These are phyloP conservation scores for Claviceps cyperi DNA, from an alignment of 2,329 filamentous ascomycete genomes.

Conservation along the genomic window DNA sequence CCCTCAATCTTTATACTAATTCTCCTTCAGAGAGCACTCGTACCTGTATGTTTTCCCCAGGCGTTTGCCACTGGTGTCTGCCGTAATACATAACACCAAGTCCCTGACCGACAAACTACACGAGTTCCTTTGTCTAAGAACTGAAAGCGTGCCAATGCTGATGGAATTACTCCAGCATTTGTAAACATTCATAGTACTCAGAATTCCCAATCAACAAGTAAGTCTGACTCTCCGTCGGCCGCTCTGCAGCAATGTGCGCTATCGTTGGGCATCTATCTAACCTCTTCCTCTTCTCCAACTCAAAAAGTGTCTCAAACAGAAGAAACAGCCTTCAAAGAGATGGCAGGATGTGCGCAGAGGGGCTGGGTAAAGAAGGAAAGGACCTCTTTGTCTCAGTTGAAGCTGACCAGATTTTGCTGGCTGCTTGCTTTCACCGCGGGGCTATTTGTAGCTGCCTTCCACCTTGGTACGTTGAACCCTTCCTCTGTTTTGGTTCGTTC, in stretches of 20 bases:
- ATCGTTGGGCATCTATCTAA: not conserved
- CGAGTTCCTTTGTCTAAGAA: not conserved
- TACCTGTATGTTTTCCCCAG: not conserved
- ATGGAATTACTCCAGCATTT: not conserved
- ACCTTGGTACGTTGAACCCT: not conserved
- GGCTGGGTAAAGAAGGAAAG: not conserved
- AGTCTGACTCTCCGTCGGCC: not conserved
- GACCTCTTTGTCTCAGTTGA: not conserved
- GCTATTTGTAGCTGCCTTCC: not conserved
- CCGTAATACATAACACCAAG: constrained; percentile 1
- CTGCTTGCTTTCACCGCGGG: constrained; percentile 1
- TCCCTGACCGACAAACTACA: not conserved
- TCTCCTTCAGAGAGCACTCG: not conserved
- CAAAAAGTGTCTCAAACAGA: constrained; percentile 2
- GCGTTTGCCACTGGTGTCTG: constrained; percentile 1
- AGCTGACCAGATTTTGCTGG: constrained; percentile 4
- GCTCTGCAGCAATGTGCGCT: not conserved
- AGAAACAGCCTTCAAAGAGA: not conserved
- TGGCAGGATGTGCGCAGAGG: not conserved
- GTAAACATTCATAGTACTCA: not conserved
- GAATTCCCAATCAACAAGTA: not conserved
- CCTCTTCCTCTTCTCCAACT: not conserved
- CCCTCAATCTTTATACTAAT: not conserved
- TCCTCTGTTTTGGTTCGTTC: not conserved
- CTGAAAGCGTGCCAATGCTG: not conserved